Conservation (phyloP, 2,329 filamentous ascomycete genomes). For the Periconia macrospinosa region DNA sequence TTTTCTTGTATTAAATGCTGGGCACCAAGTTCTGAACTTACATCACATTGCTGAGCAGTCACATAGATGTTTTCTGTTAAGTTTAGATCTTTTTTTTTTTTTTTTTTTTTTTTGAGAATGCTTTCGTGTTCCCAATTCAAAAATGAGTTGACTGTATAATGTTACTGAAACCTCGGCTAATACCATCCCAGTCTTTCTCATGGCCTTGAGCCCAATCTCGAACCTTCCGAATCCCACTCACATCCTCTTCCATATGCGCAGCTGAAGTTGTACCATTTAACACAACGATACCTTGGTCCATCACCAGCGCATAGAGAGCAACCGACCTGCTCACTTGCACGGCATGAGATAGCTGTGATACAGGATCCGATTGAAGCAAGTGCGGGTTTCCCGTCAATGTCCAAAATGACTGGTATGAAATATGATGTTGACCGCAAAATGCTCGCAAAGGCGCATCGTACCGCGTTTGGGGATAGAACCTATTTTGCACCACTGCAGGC, state of each 20-base stretch:
- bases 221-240: slow-evolving; percentile 48
- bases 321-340: slow-evolving; percentile 48
- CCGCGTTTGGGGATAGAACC: slow-evolving; percentile 63
- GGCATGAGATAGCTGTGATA: slow-evolving; percentile 53
- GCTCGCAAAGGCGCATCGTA: slow-evolving; percentile 64
- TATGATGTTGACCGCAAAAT: slow-evolving; percentile 56
- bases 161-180: background rate
- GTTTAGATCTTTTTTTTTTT: too few relatives aligned
- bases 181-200: slow-evolving; percentile 51
- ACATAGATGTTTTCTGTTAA: too few relatives aligned
- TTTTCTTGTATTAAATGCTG: too few relatives aligned
- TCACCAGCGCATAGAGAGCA: slow-evolving; percentile 60
- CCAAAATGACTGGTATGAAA: slow-evolving; percentile 64
- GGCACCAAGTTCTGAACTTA: too few relatives aligned
- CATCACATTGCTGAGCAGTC: too few relatives aligned
- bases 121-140: too few relatives aligned
- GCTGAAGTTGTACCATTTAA: slow-evolving; percentile 60
- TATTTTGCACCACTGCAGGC: slow-evolving; percentile 73
- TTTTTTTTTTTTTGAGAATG: too few relatives aligned
- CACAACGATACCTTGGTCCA: slow-evolving; percentile 54
- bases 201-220: slow-evolving; percentile 49
- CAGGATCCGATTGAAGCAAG: slow-evolving; percentile 51
- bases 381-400: slow-evolving; percentile 62
- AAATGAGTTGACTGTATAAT: background rate
- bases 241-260: slow-evolving; percentile 56